Base-by-base conservation (phyloP, 2,329 filamentous ascomycete genomes). In the Aspergillus aculeatinus region DNA sequence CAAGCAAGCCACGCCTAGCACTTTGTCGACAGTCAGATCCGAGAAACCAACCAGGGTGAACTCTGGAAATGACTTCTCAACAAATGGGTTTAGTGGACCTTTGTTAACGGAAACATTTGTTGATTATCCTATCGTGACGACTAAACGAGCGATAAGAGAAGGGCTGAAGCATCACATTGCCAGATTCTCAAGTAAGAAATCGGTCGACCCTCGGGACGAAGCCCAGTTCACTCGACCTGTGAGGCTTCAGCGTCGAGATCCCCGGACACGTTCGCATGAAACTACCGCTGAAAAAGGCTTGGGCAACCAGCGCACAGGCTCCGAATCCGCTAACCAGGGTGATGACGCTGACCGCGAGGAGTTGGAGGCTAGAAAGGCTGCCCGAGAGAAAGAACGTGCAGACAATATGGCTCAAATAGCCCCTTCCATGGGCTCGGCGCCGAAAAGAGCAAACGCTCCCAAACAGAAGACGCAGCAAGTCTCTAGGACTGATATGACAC, bases 321-420 rank as follows among this genome's bases (percentile, higher is more conserved):
- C 72, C 23, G 67, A 68, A 47, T 65, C 65, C 57, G 70, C 70
- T 31, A 72, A 83, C 67, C 83, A 83, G 57, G 74, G 88, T 57
- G 90, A 91, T 39, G 90, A 92, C 67, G 83, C 83, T 63, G 85
- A 88, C 67, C 80, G 84, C 14, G 85, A 87, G 70, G 80, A 81
- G 60, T 74, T 84, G 58, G 85, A 86, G 65, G 80, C 80, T 4
- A 79, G 81, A 39, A 83, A 90, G 73, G 89, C 89, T 0, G 92
- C 96, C 65, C 88, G 91, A 57, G 91, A 96, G 64, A 91, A 90
- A 27, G 90, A 96, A 72, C 88, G 91, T 21, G 92, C 94, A 19
- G 85, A 91, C 42, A 95, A 96, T 67, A 83, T 94, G 70, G 93
- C 95, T 35, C 92, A 96, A 76, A 98, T 99, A 70, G 95, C 95